phyloP scores from a whole-genome alignment of 768 basidiomycete species.

The Mycena epipterygia region DNA sequence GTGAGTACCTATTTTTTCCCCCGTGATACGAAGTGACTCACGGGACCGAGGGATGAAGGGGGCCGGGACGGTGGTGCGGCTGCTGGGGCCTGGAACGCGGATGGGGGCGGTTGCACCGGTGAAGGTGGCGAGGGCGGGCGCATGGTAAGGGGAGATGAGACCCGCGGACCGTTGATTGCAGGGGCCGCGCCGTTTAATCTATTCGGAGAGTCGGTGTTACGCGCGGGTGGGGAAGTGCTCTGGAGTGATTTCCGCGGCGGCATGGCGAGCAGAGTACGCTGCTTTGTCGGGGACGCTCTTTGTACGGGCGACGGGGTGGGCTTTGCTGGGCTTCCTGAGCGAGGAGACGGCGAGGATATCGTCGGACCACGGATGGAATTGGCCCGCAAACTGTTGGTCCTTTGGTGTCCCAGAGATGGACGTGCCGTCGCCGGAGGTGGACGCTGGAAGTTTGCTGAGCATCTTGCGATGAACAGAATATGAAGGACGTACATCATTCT shows the following conservation, averaged over 20 bases:
- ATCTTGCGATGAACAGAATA: not conserved
- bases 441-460: constrained; percentile 22
- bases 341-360: constrained; percentile 66
- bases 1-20: not conserved
- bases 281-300: constrained; percentile 68
- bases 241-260: constrained; percentile 64
- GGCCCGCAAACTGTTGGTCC: constrained; percentile 66
- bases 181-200: constrained; percentile 44
- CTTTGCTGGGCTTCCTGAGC: constrained; percentile 76
- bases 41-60: constrained; percentile 41
- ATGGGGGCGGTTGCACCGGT: constrained; percentile 25
- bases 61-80: constrained; percentile 45
- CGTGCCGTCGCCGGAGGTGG: constrained; percentile 44
- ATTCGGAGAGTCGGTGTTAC: constrained; percentile 48
- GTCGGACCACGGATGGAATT: constrained; percentile 57
- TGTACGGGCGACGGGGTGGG: constrained; percentile 49
- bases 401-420: constrained; percentile 65
- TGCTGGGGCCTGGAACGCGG: constrained; percentile 34
- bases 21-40: not conserved
- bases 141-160: constrained; percentile 48
- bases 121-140: constrained; percentile 37
- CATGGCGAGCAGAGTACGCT: constrained; percentile 59
- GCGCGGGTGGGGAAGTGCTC: constrained; percentile 30
- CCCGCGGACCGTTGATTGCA: constrained; percentile 29
- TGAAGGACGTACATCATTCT: constrained; percentile 48